A percentile compares a stretch with the other conserved stretches of the same genome.
phyloP scores from a whole-genome alignment of 2,329 filamentous ascomycete species.

The Lasiodiplodia gonubiensis region DNA sequence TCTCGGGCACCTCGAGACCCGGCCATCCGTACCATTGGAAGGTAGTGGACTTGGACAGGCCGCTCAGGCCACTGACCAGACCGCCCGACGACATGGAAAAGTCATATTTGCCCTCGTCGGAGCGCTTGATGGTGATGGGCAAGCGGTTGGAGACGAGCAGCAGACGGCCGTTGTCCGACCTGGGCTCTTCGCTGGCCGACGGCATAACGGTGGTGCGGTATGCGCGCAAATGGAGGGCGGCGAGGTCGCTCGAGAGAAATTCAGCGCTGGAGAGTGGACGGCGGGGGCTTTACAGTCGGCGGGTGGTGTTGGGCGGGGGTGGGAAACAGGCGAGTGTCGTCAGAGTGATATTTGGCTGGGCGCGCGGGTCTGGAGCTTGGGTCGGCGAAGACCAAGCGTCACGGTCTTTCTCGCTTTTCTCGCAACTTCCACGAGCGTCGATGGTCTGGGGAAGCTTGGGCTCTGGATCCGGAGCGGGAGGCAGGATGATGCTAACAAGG shows the following conservation, averaged over 20 bases:
- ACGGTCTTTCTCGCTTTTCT: conserved; percentile 19
- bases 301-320: not conserved
- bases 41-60: conserved; percentile 86
- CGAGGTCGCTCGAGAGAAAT: not conserved
- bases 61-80: conserved; percentile 90
- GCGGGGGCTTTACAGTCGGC: not conserved
- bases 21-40: conserved; percentile 99
- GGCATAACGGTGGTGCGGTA: conserved; percentile 37
- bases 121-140: conserved; percentile 94
- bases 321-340: conserved; percentile 4
- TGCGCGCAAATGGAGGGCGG: not conserved
- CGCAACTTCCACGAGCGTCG: conserved; percentile 26
- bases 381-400: conserved; percentile 3
- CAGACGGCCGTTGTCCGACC: conserved; percentile 58
- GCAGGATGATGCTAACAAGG: not conserved
- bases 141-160: conserved; percentile 93
- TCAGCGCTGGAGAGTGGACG: not conserved
- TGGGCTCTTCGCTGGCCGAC: conserved; percentile 41
- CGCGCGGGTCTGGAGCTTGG: not conserved
- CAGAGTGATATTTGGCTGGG: conserved; percentile 14
- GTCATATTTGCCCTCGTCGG: conserved; percentile 87
- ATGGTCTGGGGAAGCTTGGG: conserved; percentile 21
- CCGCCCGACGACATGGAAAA: conserved; percentile 98
- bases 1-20: conserved; percentile 86
- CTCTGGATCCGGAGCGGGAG: not conserved